Evolutionary conservation across 768 basidiomycete species (phyloP).

Genomic region (Macrolepiota albuminosa): DNA sequence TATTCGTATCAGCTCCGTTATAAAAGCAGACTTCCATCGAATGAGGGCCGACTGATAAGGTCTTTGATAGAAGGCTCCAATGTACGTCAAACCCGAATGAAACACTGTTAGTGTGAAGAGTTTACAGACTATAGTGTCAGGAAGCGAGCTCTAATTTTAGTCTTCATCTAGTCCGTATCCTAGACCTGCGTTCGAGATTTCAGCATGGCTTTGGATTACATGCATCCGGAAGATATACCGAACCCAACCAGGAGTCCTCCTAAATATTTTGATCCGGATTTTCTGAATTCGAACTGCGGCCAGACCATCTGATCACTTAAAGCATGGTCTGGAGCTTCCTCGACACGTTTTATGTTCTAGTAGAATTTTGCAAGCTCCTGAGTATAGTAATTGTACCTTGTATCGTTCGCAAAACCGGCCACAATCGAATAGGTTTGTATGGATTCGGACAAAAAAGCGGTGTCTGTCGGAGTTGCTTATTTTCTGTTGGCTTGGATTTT

Average conservation of each 20-base stretch:
- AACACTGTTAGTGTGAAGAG: neutral
- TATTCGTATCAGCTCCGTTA: slow-evolving; percentile 28
- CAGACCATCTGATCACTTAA: neutral
- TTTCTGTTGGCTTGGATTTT: slow-evolving; percentile 38
- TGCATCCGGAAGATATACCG: slow-evolving; percentile 16
- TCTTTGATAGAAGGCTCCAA: slow-evolving; percentile 21
- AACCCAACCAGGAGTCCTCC: slow-evolving; percentile 24
- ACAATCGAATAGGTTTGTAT: slow-evolving; percentile 28
- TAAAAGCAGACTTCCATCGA: slow-evolving; percentile 21
- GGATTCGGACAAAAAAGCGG: slow-evolving; percentile 27
- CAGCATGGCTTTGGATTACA: slow-evolving; percentile 22
- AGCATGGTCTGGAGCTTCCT: neutral
- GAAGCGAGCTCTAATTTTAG: neutral
- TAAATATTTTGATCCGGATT: slow-evolving; percentile 29
- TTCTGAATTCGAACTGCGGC: slow-evolving; percentile 32
- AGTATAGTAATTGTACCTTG: slow-evolving; percentile 25
- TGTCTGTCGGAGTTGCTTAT: slow-evolving; percentile 59
- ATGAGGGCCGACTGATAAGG: slow-evolving; percentile 26
- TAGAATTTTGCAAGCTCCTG: slow-evolving; percentile 31
- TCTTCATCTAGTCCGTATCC: slow-evolving; percentile 3
- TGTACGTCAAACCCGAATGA: slow-evolving; percentile 21
- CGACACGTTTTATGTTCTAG: neutral
- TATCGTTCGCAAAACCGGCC: slow-evolving; percentile 19
- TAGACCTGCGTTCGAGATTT: slow-evolving; percentile 25
- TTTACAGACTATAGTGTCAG: slow-evolving; percentile 17